Base-by-base conservation (phyloP, 1,139 yeast species). In the Suhomyces yuchorum region DNA sequence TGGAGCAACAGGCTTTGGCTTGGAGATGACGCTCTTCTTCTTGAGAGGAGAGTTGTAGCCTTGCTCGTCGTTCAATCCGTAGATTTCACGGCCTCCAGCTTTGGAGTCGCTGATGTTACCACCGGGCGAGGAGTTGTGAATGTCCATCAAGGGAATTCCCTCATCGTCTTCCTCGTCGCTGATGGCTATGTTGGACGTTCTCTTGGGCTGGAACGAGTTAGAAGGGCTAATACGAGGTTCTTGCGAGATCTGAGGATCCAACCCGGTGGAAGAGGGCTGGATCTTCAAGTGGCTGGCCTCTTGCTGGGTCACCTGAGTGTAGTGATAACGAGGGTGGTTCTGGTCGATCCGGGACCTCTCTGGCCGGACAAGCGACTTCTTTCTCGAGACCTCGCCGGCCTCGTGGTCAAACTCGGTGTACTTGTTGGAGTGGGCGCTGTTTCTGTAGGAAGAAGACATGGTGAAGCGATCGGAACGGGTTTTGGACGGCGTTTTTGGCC, bases 231-330 rank as follows among this genome's bases (percentile, higher is more conserved):
- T 22, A 12, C 34, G 42, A 23, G 36, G 44, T 7, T 42, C 51
- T 4, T 40, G 40, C 12, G 50, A 35, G 8, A 52, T 23, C 24
- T 56, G 58, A 20, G 96, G 96, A 56, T 86, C 87, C 45, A 83
- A 74, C 3, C 96, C 96, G 2, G 93, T 85, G 3, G 85, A 66
- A 0, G 91, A 81, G 1, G 96, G 92, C 56, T 79, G 83, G 39
- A 89, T 81, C 50, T 70, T 71, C 51, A 88, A 70, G 58, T 84
- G 85, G 51, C 74, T 77, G 4, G 85, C 73, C 55, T 84, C 83
- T 58, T 86, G 88, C 49, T 84, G 81, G 8, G 93, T 86, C 22
- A 86, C 85, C 57, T 87, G 92, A n/a, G 90, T 80, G 65, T 89
- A 89, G 63, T 87, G 92, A 65, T 77, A 87, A 49, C 85, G 82